Percentiles rank a stretch among this genome's conserved stretches.
Conservation (phyloP, 768 basidiomycete genomes). For the Neoboletus brunneissimus region DNA sequence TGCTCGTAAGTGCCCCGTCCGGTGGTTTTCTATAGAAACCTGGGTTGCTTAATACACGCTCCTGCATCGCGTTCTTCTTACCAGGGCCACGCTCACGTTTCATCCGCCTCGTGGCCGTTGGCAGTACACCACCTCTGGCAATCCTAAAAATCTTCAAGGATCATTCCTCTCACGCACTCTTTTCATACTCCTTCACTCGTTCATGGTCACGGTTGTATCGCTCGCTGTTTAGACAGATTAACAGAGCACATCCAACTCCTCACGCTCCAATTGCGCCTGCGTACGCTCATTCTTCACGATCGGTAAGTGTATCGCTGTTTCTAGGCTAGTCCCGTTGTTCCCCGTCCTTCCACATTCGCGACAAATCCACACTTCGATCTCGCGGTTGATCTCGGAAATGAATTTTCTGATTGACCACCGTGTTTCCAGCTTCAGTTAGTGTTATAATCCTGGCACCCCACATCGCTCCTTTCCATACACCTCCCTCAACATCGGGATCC, state of each 20-base stretch:
- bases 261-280: not conserved
- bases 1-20: not conserved
- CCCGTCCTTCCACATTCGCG: slow-evolving; percentile 6
- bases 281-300: slow-evolving; percentile 22
- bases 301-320: slow-evolving; percentile 18
- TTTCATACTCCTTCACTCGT: slow-evolving; percentile 9
- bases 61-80: slow-evolving; percentile 7
- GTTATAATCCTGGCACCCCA: slow-evolving; percentile 6
- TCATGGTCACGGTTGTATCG: slow-evolving; percentile 18
- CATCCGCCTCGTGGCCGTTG: slow-evolving; percentile 17
- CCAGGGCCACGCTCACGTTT: slow-evolving; percentile 4
- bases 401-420: slow-evolving; percentile 18
- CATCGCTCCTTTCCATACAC: slow-evolving; percentile 11
- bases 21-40: not conserved
- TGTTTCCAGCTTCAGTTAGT: slow-evolving; percentile 14
- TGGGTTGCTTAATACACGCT: slow-evolving; percentile 8
- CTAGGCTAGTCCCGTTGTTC: not conserved
- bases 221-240: slow-evolving; percentile 4
- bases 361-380: slow-evolving; percentile 1
- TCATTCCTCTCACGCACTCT: slow-evolving; percentile 4
- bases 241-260: not conserved
- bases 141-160: slow-evolving; percentile 13
- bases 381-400: slow-evolving; percentile 17
- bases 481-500: slow-evolving; percentile 12
- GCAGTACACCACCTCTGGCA: not conserved